Evolutionary conservation across 495 filamentous ascomycete genomes (phyloP), one percentile per base, ranked within the genome.

Genomic region (Viridothelium virens): DNA sequence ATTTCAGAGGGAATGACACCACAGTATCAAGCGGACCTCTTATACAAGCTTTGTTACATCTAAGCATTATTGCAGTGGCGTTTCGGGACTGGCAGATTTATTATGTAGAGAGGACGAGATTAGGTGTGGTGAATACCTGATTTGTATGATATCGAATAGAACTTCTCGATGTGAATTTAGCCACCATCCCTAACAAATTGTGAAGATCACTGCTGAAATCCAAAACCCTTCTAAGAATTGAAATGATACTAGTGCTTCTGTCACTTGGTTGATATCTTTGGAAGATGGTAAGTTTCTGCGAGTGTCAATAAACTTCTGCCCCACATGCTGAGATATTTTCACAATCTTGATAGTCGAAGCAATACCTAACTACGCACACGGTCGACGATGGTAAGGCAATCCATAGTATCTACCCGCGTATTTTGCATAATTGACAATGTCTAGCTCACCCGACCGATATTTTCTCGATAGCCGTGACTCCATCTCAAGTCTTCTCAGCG

Each of bases 361-460:
- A 97, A 89, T 97, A 96, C 75, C 85, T 98, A 44, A 91, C 91
- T 65, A 87, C 86, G 66, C 91, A 96, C 78, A 92, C 92, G 12
- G 83, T 94, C 74, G 90, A 96, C 74, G 83, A 91, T 82, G 91
- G 91, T 91, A 74, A 70, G 80, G 69, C 12, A 36, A 3, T 25
- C 50, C 3, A 66, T 46, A 2, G 3, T 6, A 39, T 14, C 12
- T 50, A 16, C 69, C 14, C 69, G 14, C 37, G 3, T 6, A 36
- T 18, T 59, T 33, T 33, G 46, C 18, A 5, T 12, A 31, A 6
- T 38, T 61, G n/a, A 63, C 16, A 3, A 18, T 41, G 46, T 47
- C 36, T 56, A 91, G 92, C 91, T 67, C 94, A 97, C 77, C 80
- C 86, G 47, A 87, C 87, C 63, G 92, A 97, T 73, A 91, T 98